Evolutionary conservation across 1,139 yeast species (phyloP).

Genomic region (Hansenula anomala): DNA sequence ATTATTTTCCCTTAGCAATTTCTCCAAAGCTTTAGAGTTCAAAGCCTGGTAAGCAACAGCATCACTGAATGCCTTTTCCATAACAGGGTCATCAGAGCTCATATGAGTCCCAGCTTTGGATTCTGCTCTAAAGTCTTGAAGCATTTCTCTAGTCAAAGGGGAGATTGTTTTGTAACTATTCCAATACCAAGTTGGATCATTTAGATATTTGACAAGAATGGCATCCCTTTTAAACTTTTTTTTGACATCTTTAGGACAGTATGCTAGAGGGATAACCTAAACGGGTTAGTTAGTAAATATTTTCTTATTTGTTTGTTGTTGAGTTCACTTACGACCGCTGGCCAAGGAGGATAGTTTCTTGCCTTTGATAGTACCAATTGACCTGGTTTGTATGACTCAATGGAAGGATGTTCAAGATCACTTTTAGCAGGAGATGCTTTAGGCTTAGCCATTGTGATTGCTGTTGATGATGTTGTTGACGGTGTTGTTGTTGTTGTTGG

Average conservation of each 20-base stretch:
- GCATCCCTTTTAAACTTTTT: slow-evolving; percentile 22
- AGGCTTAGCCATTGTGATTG: not conserved
- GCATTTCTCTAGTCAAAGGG: slow-evolving; percentile 11
- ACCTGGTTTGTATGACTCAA: slow-evolving; percentile 25
- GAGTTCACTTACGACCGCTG: slow-evolving; percentile 27
- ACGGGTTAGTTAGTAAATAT: not conserved
- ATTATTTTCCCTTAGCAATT: not conserved
- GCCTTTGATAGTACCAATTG: slow-evolving; percentile 30
- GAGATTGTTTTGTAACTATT: slow-evolving; percentile 23
- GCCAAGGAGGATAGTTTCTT: slow-evolving; percentile 32
- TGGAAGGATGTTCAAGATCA: no score
- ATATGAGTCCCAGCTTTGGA: slow-evolving; percentile 3
- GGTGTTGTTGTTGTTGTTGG: not conserved
- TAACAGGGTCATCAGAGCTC: slow-evolving; percentile 6
- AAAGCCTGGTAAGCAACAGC: no score
- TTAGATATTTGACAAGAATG: slow-evolving; percentile 30
- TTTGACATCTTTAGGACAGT: not conserved
- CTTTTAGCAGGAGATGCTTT: not conserved
- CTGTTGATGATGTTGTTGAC: not conserved
- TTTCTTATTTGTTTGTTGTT: not conserved
- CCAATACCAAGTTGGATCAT: slow-evolving; percentile 31
- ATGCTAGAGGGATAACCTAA: not conserved
- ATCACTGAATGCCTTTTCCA: no score
- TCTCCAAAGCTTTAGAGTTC: slow-evolving; percentile 1
- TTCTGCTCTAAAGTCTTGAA: slow-evolving; percentile 1